A percentile compares a stretch with the other conserved stretches of the same genome.
These are phyloP conservation scores for Xerocomellus dryophilus DNA, from an alignment of 768 basidiomycete species.

Conservation along the genomic window DNA sequence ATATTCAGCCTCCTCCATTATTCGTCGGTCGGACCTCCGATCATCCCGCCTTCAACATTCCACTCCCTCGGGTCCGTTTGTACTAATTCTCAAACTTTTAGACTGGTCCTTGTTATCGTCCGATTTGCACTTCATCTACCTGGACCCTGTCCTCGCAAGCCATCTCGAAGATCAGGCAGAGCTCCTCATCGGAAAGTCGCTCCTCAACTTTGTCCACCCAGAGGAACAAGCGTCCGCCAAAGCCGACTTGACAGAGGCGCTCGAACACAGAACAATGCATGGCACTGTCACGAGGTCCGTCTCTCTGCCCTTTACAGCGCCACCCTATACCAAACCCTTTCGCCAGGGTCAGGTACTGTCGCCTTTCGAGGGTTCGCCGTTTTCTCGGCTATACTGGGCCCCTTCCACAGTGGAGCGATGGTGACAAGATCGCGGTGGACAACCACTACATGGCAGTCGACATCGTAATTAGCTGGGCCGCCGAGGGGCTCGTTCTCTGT, in stretches of 20 bases:
- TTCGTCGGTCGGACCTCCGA: constrained; percentile 21
- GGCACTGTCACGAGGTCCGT: constrained; percentile 77
- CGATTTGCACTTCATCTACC: constrained; percentile 74
- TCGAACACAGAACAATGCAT: constrained; percentile 72
- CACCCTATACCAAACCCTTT: constrained; percentile 24
- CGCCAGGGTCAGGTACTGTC: constrained; percentile 71
- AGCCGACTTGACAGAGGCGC: constrained; percentile 68
- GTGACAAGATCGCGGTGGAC: constrained; percentile 67
- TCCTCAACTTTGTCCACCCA: constrained; percentile 79
- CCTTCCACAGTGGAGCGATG: constrained; percentile 53
- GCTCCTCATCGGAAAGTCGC: constrained; percentile 64
- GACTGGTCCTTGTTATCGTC: constrained; percentile 83
- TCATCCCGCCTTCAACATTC: constrained; percentile 17
- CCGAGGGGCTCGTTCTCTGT: constrained; percentile 81
- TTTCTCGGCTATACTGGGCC: constrained; percentile 66
- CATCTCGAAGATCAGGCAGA: constrained; percentile 73
- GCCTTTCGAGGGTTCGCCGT: constrained; percentile 70
- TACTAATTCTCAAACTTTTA: constrained; percentile 31
- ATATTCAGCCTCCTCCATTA: constrained; percentile 7
- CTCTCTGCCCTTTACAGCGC: background rate
- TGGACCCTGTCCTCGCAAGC: constrained; percentile 72
- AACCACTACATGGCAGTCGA: constrained; percentile 81
- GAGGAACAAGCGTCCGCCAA: constrained; percentile 76
- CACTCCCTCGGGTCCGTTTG: constrained; percentile 14
- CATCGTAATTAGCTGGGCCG: constrained; percentile 87